Percentiles rank a stretch among this genome's conserved stretches.
phyloP scores from a whole-genome alignment of 23 red algal genomes.

The Cyanidiococcus yangmingshanensis region DNA sequence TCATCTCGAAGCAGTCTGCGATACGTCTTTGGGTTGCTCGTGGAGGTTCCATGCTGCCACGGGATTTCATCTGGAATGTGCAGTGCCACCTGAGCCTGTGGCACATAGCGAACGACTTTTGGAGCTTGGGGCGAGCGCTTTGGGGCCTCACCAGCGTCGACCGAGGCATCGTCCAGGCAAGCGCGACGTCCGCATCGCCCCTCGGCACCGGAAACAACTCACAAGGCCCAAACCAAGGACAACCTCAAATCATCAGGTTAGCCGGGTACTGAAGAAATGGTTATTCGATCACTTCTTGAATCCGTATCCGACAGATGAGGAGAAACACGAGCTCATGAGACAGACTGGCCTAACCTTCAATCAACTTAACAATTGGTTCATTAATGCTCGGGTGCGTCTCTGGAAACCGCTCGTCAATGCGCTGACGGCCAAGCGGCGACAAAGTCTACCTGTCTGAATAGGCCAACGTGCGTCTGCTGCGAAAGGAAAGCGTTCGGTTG shows the following conservation, averaged over 20 bases:
- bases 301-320: conserved; percentile 20
- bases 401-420: conserved; percentile 56
- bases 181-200: background rate
- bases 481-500: no score
- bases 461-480: no score
- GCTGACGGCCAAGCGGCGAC: background rate
- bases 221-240: background rate
- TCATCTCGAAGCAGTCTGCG: background rate
- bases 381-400: conserved; percentile 55
- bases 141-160: background rate
- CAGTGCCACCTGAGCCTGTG: background rate
- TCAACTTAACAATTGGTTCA: conserved; percentile 77
- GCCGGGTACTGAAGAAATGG: conserved; percentile 15
- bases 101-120: background rate
- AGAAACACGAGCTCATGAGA: background rate
- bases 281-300: conserved; percentile 25
- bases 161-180: background rate
- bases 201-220: background rate
- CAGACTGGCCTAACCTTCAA: background rate
- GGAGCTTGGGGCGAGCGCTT: background rate
- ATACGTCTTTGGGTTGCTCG: background rate
- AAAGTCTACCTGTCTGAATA: no score
- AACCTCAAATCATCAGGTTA: background rate
- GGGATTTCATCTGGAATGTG: background rate
- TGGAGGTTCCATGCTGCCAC: no score